phyloP scores from a whole-genome alignment of 768 basidiomycete genomes.

The Cytidiella melzeri region DNA sequence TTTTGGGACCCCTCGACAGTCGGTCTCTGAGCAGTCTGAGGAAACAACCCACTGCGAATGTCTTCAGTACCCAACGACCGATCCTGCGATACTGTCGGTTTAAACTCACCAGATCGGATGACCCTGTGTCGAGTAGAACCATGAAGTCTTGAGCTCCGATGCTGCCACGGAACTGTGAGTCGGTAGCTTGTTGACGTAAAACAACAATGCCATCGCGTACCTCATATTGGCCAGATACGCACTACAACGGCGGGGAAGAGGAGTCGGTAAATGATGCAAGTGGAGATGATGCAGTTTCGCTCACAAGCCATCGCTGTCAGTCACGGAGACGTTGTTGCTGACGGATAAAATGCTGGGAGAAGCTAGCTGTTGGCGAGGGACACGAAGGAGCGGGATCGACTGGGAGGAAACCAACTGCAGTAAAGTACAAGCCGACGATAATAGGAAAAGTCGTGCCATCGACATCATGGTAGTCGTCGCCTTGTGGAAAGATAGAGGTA shows the following conservation, averaged over 20 bases:
- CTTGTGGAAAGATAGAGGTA: neutral
- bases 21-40: constrained; percentile 35
- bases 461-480: neutral
- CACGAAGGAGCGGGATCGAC: constrained; percentile 6
- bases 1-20: constrained; percentile 39
- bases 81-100: no score
- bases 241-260: constrained; percentile 17
- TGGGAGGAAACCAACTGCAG: neutral
- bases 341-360: constrained; percentile 1
- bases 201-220: constrained; percentile 19
- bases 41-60: constrained; percentile 44
- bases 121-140: constrained; percentile 50
- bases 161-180: constrained; percentile 20
- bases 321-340: constrained; percentile 12
- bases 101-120: constrained; percentile 44
- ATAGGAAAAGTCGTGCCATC: neutral
- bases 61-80: neutral
- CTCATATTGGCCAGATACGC: constrained; percentile 35
- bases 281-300: constrained; percentile 3
- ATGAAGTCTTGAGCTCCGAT: constrained; percentile 39
- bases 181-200: neutral
- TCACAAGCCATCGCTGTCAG: constrained; percentile 21
- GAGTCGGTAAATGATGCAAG: neutral
- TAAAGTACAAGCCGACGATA: neutral
- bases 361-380: constrained; percentile 1